These are phyloP conservation scores for Lanmaoa pseudosensibilis DNA, from an alignment of 768 basidiomycete species.

Conservation along the genomic window DNA sequence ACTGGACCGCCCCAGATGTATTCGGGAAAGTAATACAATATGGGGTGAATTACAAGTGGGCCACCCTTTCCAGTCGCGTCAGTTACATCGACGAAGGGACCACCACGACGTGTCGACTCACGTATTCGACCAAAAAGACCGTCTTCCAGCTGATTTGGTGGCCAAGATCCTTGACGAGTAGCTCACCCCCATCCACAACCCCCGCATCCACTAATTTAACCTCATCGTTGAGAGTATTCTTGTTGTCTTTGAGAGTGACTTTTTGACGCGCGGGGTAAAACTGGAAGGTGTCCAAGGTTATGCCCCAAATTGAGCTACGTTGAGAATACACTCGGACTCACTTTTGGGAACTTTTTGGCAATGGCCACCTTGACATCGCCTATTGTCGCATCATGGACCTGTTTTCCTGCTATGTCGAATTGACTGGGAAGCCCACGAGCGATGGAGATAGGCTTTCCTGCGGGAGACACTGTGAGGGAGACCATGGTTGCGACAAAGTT, in stretches of 20 bases:
- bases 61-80: slow-evolving; percentile 55
- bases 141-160: slow-evolving; percentile 86
- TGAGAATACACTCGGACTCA: slow-evolving; percentile 14
- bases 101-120: slow-evolving; percentile 40
- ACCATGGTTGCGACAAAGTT: slow-evolving; percentile 39
- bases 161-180: slow-evolving; percentile 88
- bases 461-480: slow-evolving; percentile 52
- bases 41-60: slow-evolving; percentile 85
- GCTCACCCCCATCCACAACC: slow-evolving; percentile 56
- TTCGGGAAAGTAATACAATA: slow-evolving; percentile 71
- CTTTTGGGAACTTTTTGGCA: slow-evolving; percentile 53
- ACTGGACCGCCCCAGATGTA: slow-evolving; percentile 71
- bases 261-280: slow-evolving; percentile 73
- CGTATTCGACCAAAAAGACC: slow-evolving; percentile 94
- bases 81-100: background rate
- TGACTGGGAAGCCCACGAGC: slow-evolving; percentile 52
- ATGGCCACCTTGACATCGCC: slow-evolving; percentile 69
- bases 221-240: slow-evolving; percentile 63
- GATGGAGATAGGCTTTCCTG: slow-evolving; percentile 46
- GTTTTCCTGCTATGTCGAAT: slow-evolving; percentile 48
- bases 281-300: slow-evolving; percentile 39
- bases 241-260: slow-evolving; percentile 61
- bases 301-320: background rate
- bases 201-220: slow-evolving; percentile 57
- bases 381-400: slow-evolving; percentile 52